A percentile compares a stretch with the other conserved stretches of the same genome.
Evolutionary conservation across 2,329 filamentous ascomycete genomes (phyloP).

Genomic region (Colletotrichum musae): DNA sequence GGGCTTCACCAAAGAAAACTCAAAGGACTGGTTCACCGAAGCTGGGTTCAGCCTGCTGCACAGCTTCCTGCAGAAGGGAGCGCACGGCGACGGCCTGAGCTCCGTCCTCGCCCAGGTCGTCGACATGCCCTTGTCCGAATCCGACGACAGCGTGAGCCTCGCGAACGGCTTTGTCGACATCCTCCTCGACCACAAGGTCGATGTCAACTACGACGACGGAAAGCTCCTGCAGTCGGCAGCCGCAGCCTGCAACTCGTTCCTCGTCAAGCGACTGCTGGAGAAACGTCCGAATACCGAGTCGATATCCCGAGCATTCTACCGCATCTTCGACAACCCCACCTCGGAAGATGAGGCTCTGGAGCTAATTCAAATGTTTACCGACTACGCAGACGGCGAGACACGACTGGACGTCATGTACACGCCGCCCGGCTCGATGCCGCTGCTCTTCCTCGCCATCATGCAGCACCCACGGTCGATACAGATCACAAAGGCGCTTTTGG

Average conservation of each 20-base stretch:
- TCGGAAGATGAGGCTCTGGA: constrained; percentile 65
- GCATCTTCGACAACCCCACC: constrained; percentile 66
- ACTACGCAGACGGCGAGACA: constrained; percentile 62
- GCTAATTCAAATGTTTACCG: constrained; percentile 66
- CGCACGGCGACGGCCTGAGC: constrained; percentile 61
- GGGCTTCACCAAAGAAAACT: constrained; percentile 59
- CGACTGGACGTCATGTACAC: constrained; percentile 66
- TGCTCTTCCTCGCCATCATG: constrained; percentile 67
- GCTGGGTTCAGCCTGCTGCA: constrained; percentile 62
- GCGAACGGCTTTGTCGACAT: constrained; percentile 62
- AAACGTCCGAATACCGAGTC: constrained; percentile 65
- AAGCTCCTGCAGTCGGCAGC: constrained; percentile 68
- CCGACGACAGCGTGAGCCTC: constrained; percentile 53
- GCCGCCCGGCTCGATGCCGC: constrained; percentile 59
- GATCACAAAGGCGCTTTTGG: constrained; percentile 67
- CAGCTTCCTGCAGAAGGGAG: constrained; percentile 65
- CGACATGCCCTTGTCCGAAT: constrained; percentile 53
- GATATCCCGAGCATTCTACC: constrained; percentile 68
- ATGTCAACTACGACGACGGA: constrained; percentile 64
- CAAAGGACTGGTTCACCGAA: constrained; percentile 61
- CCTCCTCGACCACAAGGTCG: constrained; percentile 57
- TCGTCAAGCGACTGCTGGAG: constrained; percentile 65
- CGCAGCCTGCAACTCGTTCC: constrained; percentile 62
- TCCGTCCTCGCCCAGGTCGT: constrained; percentile 63
- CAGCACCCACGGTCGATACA: constrained; percentile 68